Percentiles rank a stretch among this genome's conserved stretches.
Conservation (phyloP, 352 stramenopile species). For the Phytophthora fragariaefolia region DNA sequence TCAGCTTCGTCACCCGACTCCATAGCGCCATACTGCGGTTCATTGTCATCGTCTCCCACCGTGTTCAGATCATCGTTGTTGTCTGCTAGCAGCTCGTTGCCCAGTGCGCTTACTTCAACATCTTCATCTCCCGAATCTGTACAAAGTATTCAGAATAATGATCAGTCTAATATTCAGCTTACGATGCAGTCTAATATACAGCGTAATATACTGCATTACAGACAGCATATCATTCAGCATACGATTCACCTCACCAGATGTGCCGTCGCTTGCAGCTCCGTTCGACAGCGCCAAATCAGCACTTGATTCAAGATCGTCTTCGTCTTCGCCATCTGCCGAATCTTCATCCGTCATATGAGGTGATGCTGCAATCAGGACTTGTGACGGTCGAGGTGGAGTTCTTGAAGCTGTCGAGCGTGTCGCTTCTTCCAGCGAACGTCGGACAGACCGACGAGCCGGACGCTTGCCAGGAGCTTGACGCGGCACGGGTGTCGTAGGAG, state of each 20-base stretch:
- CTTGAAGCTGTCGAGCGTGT: no score
- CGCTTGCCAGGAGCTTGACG: background rate
- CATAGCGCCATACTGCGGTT: conserved; percentile 1
- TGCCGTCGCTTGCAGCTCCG: no score
- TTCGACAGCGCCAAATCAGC: no score
- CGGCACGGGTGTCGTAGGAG: background rate
- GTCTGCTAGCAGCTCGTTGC: conserved; percentile 6
- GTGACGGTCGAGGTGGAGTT: no score
- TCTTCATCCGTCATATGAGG: no score
- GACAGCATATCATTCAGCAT: no score
- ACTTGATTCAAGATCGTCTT: no score
- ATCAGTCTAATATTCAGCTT: background rate
- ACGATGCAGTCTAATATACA: conserved; percentile 16
- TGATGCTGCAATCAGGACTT: no score
- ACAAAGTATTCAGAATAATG: conserved; percentile 8
- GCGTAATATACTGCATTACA: no score
- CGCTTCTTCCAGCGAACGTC: background rate
- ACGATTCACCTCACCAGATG: no score
- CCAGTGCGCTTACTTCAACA: background rate
- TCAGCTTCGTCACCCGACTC: conserved; percentile 25
- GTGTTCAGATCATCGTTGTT: conserved; percentile 10
- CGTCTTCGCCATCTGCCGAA: no score
- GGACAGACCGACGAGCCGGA: background rate
- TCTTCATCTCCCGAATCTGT: background rate
- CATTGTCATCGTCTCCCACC: background rate